Evolutionary conservation across 2,329 filamentous ascomycete species (phyloP).

Genomic region (Stachybotrys chlorohalonatus): DNA sequence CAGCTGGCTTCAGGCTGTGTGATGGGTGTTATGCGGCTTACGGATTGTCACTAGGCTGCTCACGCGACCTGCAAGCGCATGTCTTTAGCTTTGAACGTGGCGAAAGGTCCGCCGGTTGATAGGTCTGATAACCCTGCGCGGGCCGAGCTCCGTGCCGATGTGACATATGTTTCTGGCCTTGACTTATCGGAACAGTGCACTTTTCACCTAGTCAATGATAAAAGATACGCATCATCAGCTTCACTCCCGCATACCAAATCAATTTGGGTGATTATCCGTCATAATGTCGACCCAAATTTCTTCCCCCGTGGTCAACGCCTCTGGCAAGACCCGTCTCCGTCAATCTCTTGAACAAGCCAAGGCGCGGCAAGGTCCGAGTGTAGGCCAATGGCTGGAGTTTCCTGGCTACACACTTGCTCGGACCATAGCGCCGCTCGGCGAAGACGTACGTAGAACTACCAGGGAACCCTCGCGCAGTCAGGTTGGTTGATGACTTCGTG

Average conservation of each 20-base stretch:
- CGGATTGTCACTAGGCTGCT: neutral
- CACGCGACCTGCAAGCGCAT: neutral
- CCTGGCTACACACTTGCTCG: constrained; percentile 19
- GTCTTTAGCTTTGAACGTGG: neutral
- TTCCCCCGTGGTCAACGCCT: neutral
- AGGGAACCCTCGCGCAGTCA: neutral
- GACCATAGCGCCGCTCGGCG: constrained; percentile 16
- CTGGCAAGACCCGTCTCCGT: constrained; percentile 17
- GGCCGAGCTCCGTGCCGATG: neutral
- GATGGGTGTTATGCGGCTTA: neutral
- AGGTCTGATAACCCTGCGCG: no score
- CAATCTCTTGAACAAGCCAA: constrained; percentile 17
- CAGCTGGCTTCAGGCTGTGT: no score
- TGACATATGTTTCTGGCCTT: neutral
- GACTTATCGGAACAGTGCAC: neutral
- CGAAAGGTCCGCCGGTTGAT: no score
- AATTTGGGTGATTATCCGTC: no score
- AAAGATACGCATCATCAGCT: no score
- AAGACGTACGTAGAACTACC: constrained; percentile 13
- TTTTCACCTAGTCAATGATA: no score
- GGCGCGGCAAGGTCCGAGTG: constrained; percentile 14
- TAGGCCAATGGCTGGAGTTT: constrained; percentile 1
- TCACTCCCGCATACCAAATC: no score
- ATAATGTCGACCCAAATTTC: neutral
- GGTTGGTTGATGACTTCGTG: neutral